Conservation (phyloP, 441 rosid species). For the Biscutella auriculata region DNA sequence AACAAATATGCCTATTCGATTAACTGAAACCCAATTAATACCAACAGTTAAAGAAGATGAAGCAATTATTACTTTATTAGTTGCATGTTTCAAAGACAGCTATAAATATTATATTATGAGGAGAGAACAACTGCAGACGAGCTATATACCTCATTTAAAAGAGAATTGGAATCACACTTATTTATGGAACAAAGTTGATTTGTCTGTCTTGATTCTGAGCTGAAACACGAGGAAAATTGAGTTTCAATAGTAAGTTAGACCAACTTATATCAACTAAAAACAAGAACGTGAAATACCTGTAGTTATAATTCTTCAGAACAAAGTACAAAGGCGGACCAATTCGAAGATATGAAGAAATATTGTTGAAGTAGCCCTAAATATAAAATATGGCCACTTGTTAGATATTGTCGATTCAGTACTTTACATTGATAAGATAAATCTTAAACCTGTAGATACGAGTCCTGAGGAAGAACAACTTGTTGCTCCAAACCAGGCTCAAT, state of each 20-base stretch:
- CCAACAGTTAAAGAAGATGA: not conserved
- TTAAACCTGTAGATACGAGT: constrained; percentile 92
- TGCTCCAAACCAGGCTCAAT: constrained; percentile 95
- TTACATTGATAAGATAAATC: constrained; percentile 4
- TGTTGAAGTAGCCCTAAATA: constrained; percentile 78
- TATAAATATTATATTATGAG: not conserved
- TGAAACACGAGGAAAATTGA: constrained; percentile 34
- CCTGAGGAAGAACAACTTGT: constrained; percentile 90
- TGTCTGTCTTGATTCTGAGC: constrained; percentile 84
- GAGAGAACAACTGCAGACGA: not conserved
- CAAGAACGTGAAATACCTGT: constrained; percentile 43
- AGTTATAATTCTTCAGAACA: constrained; percentile 85
- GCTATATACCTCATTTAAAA: constrained; percentile 70
- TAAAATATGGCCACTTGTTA: constrained; percentile 16
- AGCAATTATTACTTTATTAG: not conserved
- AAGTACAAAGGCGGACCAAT: constrained; percentile 94
- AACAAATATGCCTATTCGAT: not conserved
- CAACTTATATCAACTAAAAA: constrained; percentile 5
- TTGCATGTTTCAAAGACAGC: not conserved
- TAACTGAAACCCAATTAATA: not conserved
- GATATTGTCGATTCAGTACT: not conserved
- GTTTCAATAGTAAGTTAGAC: not conserved
- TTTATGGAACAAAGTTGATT: constrained; percentile 91
- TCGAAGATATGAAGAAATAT: constrained; percentile 70
- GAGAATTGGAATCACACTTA: constrained; percentile 81